phyloP scores from a whole-genome alignment of 331 rosid species.

The Malus hybrid region DNA sequence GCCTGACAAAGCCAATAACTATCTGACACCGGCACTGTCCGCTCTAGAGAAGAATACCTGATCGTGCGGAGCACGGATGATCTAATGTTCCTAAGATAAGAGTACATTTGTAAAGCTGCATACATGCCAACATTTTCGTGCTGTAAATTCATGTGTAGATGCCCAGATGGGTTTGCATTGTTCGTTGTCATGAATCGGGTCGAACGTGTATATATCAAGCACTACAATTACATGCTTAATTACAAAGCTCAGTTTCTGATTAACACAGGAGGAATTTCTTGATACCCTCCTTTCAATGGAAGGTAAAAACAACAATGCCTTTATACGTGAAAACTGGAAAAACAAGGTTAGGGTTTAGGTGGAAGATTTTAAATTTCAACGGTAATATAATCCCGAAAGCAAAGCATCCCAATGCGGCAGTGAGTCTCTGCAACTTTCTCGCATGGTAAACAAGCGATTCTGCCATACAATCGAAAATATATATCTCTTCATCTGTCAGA shows the following conservation, averaged over 20 bases:
- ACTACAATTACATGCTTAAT: not conserved
- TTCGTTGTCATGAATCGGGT: not conserved
- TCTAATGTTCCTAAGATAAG: not conserved
- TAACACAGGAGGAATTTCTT: not conserved
- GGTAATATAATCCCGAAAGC: not conserved
- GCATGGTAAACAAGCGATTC: no score
- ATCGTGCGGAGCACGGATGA: constrained; percentile 13
- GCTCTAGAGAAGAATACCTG: constrained; percentile 91
- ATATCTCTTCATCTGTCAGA: no score
- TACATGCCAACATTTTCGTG: not conserved
- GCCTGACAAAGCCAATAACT: constrained; percentile 98
- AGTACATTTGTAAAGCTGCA: constrained; percentile 14
- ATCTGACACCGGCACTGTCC: constrained; percentile 87
- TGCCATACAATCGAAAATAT: no score
- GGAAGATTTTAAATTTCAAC: not conserved
- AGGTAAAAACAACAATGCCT: no score
- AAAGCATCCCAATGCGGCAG: not conserved
- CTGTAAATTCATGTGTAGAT: constrained; percentile 8
- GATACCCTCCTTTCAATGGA: no score
- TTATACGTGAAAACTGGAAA: no score
- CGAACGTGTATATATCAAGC: constrained; percentile 1
- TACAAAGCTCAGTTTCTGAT: not conserved
- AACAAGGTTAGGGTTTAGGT: not conserved
- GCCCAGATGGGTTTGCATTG: not conserved
- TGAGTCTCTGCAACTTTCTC: no score